Evolutionary conservation across 305 asterid genomes (phyloP).

Genomic region (Fraxinus baroniana): DNA sequence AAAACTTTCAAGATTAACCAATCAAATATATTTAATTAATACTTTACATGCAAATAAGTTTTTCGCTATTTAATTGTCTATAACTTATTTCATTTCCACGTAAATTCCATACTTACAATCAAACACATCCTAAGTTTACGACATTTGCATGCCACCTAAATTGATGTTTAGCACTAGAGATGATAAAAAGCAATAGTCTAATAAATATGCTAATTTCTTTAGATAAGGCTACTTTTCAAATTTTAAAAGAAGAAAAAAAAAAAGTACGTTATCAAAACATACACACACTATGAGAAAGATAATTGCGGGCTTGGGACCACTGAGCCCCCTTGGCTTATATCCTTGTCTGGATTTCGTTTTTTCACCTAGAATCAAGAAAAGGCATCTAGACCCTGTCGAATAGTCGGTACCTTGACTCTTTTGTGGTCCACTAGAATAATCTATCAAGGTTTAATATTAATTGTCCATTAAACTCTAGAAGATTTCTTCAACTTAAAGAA

Average conservation of each 20-base stretch:
- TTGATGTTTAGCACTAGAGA: not conserved
- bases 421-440: not conserved
- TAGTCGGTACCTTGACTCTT: not conserved
- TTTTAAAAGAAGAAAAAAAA: not conserved
- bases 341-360: conserved; percentile 11
- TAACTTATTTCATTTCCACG: not conserved
- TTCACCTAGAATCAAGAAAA: conserved; percentile 24
- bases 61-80: not conserved
- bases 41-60: not conserved
- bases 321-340: not conserved
- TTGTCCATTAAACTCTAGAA: not conserved
- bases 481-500: not conserved
- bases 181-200: not conserved
- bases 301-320: not conserved
- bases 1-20: not conserved
- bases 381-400: conserved; percentile 20
- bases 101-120: not conserved
- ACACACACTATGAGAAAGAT: not conserved
- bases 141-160: not conserved
- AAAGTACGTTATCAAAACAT: not conserved
- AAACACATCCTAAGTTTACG: not conserved
- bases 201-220: not conserved
- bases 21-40: not conserved
- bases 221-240: not conserved
- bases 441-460: not conserved